These are phyloP conservation scores for Podospora didyma DNA, from an alignment of 495 filamentous ascomycete genomes.

Conservation along the genomic window DNA sequence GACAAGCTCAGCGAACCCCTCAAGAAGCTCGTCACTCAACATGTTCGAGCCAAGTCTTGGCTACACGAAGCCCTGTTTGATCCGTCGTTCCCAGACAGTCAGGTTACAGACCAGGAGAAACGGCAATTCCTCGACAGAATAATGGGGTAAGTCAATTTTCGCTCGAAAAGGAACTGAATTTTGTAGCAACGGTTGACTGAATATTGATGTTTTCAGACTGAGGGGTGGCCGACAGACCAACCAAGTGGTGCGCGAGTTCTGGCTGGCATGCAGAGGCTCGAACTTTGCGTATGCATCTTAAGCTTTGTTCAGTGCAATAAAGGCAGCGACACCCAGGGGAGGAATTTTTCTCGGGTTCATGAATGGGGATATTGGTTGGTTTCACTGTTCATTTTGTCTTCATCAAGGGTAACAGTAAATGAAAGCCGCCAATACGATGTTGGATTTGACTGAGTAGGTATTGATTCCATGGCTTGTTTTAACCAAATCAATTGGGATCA, in stretches of 20 bases:
- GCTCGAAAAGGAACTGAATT: not conserved
- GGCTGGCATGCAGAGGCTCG: slow-evolving; percentile 66
- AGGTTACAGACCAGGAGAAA: slow-evolving; percentile 60
- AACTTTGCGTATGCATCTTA: slow-evolving; percentile 57
- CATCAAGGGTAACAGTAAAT: too few relatives aligned
- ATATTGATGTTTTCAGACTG: slow-evolving; percentile 29
- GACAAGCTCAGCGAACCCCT: slow-evolving; percentile 73
- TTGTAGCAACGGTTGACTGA: not conserved
- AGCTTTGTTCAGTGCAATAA: too few relatives aligned
- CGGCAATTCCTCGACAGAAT: slow-evolving; percentile 56
- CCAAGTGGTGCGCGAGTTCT: slow-evolving; percentile 62
- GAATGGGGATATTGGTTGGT: too few relatives aligned
- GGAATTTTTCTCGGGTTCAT: too few relatives aligned
- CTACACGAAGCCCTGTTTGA: slow-evolving; percentile 52
- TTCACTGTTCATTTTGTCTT: too few relatives aligned
- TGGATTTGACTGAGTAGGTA: too few relatives aligned
- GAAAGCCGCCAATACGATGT: too few relatives aligned
- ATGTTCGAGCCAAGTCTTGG: slow-evolving; percentile 59
- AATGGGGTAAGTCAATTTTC: slow-evolving; percentile 40
- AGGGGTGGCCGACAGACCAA: slow-evolving; percentile 57
- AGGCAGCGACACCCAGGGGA: too few relatives aligned
- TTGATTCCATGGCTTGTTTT: too few relatives aligned
- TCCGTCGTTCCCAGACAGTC: slow-evolving; percentile 56
- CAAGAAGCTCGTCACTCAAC: slow-evolving; percentile 65
- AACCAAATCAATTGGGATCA: too few relatives aligned